These are phyloP conservation scores for Skeletonema marinoi DNA, from an alignment of 108 stramenopile genomes.

Conservation along the genomic window DNA sequence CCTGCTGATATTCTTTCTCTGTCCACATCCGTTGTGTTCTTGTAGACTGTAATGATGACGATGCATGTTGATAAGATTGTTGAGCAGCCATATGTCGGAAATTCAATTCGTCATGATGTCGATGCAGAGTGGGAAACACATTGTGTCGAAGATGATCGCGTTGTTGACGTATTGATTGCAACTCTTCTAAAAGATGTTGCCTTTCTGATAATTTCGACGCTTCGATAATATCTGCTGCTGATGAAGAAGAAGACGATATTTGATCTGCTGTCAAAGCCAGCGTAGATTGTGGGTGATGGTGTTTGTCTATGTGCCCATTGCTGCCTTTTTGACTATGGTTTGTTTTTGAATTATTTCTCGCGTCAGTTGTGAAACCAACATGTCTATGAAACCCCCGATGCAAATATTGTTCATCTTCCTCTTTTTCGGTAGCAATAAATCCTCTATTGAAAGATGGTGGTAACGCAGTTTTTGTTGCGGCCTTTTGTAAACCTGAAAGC, in stretches of 20 bases:
- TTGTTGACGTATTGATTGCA: slow-evolving; percentile 32
- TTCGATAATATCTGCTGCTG: background rate
- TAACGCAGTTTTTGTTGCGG: slow-evolving; percentile 34
- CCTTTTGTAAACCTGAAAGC: slow-evolving; percentile 37
- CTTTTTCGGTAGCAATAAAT: slow-evolving; percentile 3
- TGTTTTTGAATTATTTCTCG: background rate
- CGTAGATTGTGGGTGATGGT: background rate
- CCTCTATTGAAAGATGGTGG: slow-evolving; percentile 3
- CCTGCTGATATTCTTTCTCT: slow-evolving; percentile 24
- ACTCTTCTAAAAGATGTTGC: slow-evolving; percentile 22
- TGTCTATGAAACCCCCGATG: slow-evolving; percentile 42
- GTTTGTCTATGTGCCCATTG: background rate
- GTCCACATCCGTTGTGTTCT: slow-evolving; percentile 11
- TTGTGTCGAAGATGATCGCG: slow-evolving; percentile 15
- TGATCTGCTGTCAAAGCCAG: background rate
- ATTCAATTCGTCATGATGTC: slow-evolving; percentile 25
- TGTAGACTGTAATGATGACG: slow-evolving; percentile 14
- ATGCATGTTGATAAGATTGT: slow-evolving; percentile 22
- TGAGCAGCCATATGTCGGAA: slow-evolving; percentile 14
- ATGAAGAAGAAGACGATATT: background rate
- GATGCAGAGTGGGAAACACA: slow-evolving; percentile 4
- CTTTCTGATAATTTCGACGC: slow-evolving; percentile 8
- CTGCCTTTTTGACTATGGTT: background rate
- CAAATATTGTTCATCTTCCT: slow-evolving; percentile 19
- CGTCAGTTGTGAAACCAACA: slow-evolving; percentile 22